Evolutionary conservation across 257 asterid genomes (phyloP), one percentile per base, ranked within the genome.

Genomic region (Rubia yunnanensis): DNA sequence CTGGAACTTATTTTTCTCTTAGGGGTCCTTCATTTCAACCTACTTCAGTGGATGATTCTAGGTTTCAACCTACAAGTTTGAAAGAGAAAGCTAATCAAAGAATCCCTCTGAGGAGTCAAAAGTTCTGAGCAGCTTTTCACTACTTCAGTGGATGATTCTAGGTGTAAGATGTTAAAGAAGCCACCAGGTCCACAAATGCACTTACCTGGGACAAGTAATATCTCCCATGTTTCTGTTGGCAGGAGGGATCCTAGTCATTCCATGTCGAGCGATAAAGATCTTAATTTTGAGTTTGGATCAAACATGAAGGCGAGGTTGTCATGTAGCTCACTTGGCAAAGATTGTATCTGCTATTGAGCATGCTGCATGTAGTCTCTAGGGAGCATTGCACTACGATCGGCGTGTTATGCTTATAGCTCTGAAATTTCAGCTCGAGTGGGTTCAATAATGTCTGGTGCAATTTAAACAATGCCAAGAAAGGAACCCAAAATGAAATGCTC

Each of bases 281-380:
- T 76, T 18, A 83, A 81, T 81, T 92, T 85, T 70, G 76, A 71
- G 76, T 89, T 92, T 73, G 98, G 96, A 63, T 73, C 88, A n/a
- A 88, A 80, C 32, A 72, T 76, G 72, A 78, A 81, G 70, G 46
- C 74, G 32, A 80, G 91, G 77, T 32, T 92, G 60, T 79, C 87
- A 69, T 87, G 89, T 73, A 79, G 78, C 73, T 76, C 94, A 34
- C 53, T 83, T 36, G 90, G 79, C 18, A 80, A 73, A 77, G 82
- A 78, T 69, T 69, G 83, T 13, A 60, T 81, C 70, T 91, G 94
- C 85, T 80, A 63, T 70, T 83, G 62, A 80, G 55, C 69, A 49
- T 53, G 50, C 9, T 2, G n/a, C n/a, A n/a, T n/a, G n/a, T n/a
- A n/a, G n/a, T n/a, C n/a, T 1, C 70, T 5, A n/a, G n/a, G n/a